Evolutionary conservation across 768 basidiomycete genomes (phyloP), one percentile per base, ranked within the genome.

Genomic region (Saitozyma podzolica): DNA sequence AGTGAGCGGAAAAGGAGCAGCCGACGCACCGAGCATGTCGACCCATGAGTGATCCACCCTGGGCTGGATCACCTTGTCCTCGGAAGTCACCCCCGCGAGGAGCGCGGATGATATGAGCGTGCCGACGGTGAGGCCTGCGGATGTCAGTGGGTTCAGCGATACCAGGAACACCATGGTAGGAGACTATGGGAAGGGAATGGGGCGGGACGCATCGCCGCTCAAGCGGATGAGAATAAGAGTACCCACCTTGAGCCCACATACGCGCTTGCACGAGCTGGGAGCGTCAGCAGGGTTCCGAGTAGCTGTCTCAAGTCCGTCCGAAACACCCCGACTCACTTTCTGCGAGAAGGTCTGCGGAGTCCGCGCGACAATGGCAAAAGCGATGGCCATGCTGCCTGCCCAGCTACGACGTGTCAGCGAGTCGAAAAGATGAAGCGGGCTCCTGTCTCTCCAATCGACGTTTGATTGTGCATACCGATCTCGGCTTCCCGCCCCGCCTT

Each of bases 191-290:
- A 29, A 29, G 29, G 29, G 29, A 29, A 29, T 2, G 29, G 29
- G 29, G 29, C 29, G 29, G 29, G 29, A 29, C 29, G 5, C 29
- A 29, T 29, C 29, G 29, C 29, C 29, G 29, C 29, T 2, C 2
- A 29, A 29, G 29, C 29, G 5, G 11, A 40, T 29, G 19, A 45
- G 20, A 39, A 29, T 16, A 47, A 45, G 41, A 11, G 45, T 11
- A 16, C 61, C 40, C 50, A 70, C 73, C 76, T 69, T 79, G 78
- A 37, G 78, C 78, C 64, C 69, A 77, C 67, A 79, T 72, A 70
- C 78, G 74, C 19, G 78, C 75, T 71, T 79, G 78, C 2, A 79
- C 78, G 62, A 79, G 60, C 76, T 77, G 53, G 29, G 29, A 43
- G 39, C 14, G 20, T 40, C 17, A 47, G 14, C 57, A 19, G 17